Conservation (phyloP, 2,329 filamentous ascomycete species). For the Ophiostoma sp. region DNA sequence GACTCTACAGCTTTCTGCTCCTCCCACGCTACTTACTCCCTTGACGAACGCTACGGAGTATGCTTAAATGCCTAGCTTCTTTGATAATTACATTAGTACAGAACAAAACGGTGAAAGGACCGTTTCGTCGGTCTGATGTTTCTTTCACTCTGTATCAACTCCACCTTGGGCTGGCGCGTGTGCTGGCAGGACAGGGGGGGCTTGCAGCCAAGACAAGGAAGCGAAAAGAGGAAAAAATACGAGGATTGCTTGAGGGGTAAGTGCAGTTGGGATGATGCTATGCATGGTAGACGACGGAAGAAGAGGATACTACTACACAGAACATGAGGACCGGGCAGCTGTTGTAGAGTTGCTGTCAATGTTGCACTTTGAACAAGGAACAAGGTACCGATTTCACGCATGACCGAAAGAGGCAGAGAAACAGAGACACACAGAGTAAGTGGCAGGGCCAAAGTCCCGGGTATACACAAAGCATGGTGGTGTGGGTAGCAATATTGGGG, state of each 20-base stretch:
- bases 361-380: background rate
- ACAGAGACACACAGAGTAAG: background rate
- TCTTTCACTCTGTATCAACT: background rate
- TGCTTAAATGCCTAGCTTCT: background rate
- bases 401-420: background rate
- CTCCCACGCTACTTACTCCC: background rate
- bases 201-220: background rate
- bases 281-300: too few relatives aligned
- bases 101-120: background rate
- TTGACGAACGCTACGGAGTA: background rate
- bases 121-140: background rate
- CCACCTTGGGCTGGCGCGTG: constrained; percentile 5
- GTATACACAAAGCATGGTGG: background rate
- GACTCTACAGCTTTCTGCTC: background rate
- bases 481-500: constrained; percentile 6
- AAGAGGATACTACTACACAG: background rate
- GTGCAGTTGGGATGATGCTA: background rate
- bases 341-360: background rate
- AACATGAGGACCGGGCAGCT: background rate
- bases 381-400: background rate
- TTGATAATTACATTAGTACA: background rate
- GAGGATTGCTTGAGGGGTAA: background rate
- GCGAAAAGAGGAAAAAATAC: constrained; percentile 8
- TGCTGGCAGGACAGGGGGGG: background rate
- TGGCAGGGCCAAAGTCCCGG: background rate